Percentiles rank a stretch among this genome's conserved stretches.
Conservation (phyloP, 371 early-diverging fungal genomes). For the Blastocladiella emersonii region DNA sequence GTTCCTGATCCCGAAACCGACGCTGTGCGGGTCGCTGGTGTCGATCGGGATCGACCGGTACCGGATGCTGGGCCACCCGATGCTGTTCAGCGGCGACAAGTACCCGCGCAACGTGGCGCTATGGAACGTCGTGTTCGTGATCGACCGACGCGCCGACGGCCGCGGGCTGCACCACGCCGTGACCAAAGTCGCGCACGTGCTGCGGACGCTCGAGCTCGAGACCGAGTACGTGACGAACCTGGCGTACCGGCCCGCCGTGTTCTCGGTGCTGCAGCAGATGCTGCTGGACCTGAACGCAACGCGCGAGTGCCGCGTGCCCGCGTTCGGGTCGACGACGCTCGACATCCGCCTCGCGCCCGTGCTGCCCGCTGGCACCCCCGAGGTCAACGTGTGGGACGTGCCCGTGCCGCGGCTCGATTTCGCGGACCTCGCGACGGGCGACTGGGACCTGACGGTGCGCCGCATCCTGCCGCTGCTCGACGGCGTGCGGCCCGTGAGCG, state of each 20-base stretch:
- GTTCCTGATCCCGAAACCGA: slow-evolving; percentile 5
- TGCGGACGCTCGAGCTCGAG: not conserved
- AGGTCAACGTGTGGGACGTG: not conserved
- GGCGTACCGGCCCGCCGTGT: not conserved
- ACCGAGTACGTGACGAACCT: not conserved
- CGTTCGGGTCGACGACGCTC: not conserved
- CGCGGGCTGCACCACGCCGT: not conserved
- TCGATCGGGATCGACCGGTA: not conserved
- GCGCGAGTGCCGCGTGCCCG: not conserved
- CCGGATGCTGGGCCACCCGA: not conserved
- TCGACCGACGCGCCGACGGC: not conserved
- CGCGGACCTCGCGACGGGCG: not conserved
- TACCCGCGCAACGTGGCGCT: slow-evolving; percentile 3
- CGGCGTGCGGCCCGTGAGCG: not conserved
- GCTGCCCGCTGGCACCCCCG: not conserved
- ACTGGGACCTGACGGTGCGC: slow-evolving; percentile 2
- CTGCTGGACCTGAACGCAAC: not conserved
- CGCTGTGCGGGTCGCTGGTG: not conserved
- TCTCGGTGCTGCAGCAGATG: not conserved
- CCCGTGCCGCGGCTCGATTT: not conserved
- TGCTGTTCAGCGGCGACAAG: not conserved
- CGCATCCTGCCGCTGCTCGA: not conserved
- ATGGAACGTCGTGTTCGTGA: not conserved
- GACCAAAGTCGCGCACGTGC: not conserved
- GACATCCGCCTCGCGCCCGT: not conserved